Evolutionary conservation across 306 rosid species (phyloP), one percentile per base, ranked within the genome.

Genomic region (Cucurbita moschata): DNA sequence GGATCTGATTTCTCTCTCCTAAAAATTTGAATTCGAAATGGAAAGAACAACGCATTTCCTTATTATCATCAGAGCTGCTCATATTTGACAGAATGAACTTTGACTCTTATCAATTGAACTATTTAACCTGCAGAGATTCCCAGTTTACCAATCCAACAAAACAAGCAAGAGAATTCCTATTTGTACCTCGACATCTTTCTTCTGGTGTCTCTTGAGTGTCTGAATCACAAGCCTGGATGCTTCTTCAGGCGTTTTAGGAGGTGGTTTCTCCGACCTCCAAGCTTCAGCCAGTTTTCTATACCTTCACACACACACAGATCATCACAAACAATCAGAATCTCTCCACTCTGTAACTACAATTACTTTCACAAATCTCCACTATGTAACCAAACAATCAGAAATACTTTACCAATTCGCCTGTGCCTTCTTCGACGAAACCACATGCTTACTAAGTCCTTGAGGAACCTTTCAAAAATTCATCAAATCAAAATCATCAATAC

Each of bases 171-270:
- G 54, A 61, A 19, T 61, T 5, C 57, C 74, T 16, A 53, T n/a
- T n/a, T 53, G 77, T 81, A 94, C 99, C 97, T 91, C 88, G 75
- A 94, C 99, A 76, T 89, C 99, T 71, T 86, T 87, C 42, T 86
- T 87, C 37, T 80, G 85, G 79, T 94, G 91, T 5, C 90, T 58
- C 75, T 86, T 87, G 68, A 94, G 82, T 11, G 96, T 89, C 74
- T 71, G 82, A 79, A 86, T 82, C 49, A 94, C 80, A 77, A 91
- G 89, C 62, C 91, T 84, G 58, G 96, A 62, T 52, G 91, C 87
- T 79, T 91, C 99, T 72, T 94, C 95, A 19, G 97, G 82, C 15
- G 92, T 89, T 73, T 16, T 83, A 14, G 99, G 99, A 75, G 96
- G 88, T 5, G 92, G 92, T 75, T 82, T 85, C 51, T 86, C 76